phyloP scores from a whole-genome alignment of 2,329 filamentous ascomycete genomes.

The Anthostomella pinea region DNA sequence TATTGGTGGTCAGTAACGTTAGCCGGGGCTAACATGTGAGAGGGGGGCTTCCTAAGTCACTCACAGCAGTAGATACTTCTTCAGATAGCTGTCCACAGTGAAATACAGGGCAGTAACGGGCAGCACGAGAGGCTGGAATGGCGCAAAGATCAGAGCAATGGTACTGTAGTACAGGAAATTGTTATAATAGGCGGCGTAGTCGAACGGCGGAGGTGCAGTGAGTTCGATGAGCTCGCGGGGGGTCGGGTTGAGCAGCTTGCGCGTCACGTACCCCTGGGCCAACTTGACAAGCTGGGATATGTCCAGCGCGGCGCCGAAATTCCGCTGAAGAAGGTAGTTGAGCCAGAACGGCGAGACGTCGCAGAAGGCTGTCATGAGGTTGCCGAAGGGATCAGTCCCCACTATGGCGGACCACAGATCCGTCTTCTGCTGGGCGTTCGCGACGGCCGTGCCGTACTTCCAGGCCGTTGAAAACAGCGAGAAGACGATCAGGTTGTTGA shows the following conservation, averaged over 20 bases:
- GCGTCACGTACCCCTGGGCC: conserved; percentile 72
- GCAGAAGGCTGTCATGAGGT: conserved; percentile 20
- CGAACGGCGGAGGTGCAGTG: conserved; percentile 84
- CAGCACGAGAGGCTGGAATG: conserved; percentile 80
- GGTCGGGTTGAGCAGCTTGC: conserved; percentile 80
- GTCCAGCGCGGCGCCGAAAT: conserved; percentile 86
- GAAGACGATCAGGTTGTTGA: conserved; percentile 93
- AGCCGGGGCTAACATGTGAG: not conserved
- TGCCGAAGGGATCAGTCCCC: conserved; percentile 50
- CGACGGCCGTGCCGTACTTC: conserved; percentile 64
- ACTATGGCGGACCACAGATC: conserved; percentile 70
- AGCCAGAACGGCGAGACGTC: conserved; percentile 22
- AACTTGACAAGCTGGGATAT: conserved; percentile 81
- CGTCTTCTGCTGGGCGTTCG: conserved; percentile 52
- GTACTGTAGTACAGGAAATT: conserved; percentile 93
- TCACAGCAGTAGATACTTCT: conserved; percentile 81
- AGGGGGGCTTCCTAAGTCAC: conserved; percentile 7
- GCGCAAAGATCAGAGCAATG: conserved; percentile 76
- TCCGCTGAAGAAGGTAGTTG: conserved; percentile 63
- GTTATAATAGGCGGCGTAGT: conserved; percentile 94
- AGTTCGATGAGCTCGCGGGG: conserved; percentile 86
- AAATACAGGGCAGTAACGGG: conserved; percentile 87
- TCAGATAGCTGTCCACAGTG: conserved; percentile 75
- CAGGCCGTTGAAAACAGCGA: conserved; percentile 63
- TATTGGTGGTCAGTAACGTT: not conserved